Percentiles rank a stretch among this genome's conserved stretches.
These are phyloP conservation scores for Xylaria curta DNA, from an alignment of 495 filamentous ascomycete species.

Conservation along the genomic window DNA sequence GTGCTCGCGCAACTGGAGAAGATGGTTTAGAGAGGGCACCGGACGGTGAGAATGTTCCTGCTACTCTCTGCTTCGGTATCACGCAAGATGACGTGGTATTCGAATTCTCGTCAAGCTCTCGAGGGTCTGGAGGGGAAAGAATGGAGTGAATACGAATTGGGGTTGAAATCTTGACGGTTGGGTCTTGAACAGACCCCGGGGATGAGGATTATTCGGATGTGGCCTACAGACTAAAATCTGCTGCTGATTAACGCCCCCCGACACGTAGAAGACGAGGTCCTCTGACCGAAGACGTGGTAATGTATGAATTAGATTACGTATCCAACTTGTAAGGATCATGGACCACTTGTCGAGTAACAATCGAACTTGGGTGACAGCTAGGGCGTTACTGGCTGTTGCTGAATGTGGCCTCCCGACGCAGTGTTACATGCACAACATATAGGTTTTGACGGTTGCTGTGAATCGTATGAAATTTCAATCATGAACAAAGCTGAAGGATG, in stretches of 20 bases:
- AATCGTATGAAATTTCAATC: background rate
- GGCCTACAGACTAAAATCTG: background rate
- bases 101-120: conserved; percentile 46
- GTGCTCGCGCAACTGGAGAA: conserved; percentile 24
- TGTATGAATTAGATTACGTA: background rate
- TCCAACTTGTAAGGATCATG: background rate
- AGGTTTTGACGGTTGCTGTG: background rate
- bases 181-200: conserved; percentile 41
- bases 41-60: conserved; percentile 43
- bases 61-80: conserved; percentile 43
- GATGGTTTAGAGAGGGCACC: conserved; percentile 30
- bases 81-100: conserved; percentile 37
- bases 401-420: background rate
- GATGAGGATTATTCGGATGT: background rate
- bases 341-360: background rate
- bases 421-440: conserved; percentile 14
- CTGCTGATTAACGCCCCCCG: background rate
- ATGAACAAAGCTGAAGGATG: background rate
- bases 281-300: background rate
- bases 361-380: background rate
- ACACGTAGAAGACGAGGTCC: background rate
- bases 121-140: conserved; percentile 53
- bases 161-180: conserved; percentile 57
- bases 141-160: conserved; percentile 58
- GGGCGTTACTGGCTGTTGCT: conserved; percentile 8